Evolutionary conservation across 768 basidiomycete species (phyloP).

Genomic region (Boletus fagicola): DNA sequence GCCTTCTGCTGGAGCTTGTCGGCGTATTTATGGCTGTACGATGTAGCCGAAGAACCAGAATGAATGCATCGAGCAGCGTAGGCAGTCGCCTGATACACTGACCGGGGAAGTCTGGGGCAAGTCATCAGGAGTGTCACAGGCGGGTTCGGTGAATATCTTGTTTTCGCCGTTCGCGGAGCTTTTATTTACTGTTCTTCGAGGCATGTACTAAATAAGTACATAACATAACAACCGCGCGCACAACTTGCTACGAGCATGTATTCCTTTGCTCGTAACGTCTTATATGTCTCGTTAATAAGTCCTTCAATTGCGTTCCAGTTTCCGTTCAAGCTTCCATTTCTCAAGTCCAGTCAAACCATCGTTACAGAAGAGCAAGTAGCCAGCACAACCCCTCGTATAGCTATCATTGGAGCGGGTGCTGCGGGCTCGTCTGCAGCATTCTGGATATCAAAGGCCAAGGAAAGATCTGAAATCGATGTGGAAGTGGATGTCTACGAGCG

Average conservation of each 20-base stretch:
- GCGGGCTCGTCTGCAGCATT: conserved; percentile 81
- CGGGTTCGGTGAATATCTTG: too few species aligned
- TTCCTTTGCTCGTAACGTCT: conserved; percentile 14
- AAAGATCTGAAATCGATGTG: conserved; percentile 64
- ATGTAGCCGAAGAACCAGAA: neutral
- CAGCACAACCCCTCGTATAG: conserved; percentile 53
- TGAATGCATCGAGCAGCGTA: conserved; percentile 16
- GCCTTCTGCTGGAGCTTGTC: conserved; percentile 66
- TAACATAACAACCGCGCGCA: neutral
- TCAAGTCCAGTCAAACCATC: conserved; percentile 37
- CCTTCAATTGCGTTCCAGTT: conserved; percentile 37
- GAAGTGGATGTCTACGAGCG: conserved; percentile 86
- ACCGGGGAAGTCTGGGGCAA: neutral
- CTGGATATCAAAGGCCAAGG: conserved; percentile 78
- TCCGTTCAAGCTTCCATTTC: conserved; percentile 59
- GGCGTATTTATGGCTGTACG: conserved; percentile 56
- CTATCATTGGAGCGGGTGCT: conserved; percentile 90
- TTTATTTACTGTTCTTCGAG: neutral
- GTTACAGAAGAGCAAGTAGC: conserved; percentile 17
- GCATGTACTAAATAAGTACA: neutral
- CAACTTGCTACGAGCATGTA: conserved; percentile 11
- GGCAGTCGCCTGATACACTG: neutral
- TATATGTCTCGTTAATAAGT: conserved; percentile 23
- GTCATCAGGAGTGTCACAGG: neutral
- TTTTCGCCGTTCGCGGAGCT: neutral